phyloP scores from a whole-genome alignment of 805 yeast species.

The Suhomyces emberorum region DNA sequence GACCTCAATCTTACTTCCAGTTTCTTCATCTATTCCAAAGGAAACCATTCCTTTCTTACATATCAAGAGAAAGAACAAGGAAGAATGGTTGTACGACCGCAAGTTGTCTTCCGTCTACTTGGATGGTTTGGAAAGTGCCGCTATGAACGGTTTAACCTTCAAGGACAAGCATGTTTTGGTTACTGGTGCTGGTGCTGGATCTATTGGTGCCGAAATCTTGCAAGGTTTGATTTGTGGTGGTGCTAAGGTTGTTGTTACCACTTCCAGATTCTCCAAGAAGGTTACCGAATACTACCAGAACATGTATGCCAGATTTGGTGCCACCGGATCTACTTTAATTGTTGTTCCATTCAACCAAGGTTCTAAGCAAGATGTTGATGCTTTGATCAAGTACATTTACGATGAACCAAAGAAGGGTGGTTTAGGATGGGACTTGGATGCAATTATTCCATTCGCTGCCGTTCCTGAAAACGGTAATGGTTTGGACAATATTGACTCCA shows the following conservation, averaged over 20 bases:
- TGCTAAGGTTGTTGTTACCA: conserved; percentile 94
- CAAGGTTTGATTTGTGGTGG: conserved; percentile 97
- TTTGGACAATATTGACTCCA: conserved; percentile 86
- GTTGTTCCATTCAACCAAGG: conserved; percentile 99
- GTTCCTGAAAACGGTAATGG: conserved; percentile 99
- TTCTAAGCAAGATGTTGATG: conserved; percentile 88
- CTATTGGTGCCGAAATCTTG: conserved; percentile 95
- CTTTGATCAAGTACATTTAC: conserved; percentile 81
- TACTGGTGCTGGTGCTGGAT: conserved; percentile 99
- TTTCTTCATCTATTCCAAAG: conserved; percentile 67
- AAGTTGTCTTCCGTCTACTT: conserved; percentile 72
- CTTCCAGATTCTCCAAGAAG: conserved; percentile 89
- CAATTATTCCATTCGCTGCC: conserved; percentile 95
- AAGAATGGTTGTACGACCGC: conserved; percentile 87
- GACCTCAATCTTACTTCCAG: conserved; percentile 67
- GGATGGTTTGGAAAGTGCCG: conserved; percentile 90
- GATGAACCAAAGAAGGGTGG: conserved; percentile 81
- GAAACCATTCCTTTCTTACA: conserved; percentile 95
- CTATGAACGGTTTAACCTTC: conserved; percentile 89
- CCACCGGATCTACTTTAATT: conserved; percentile 84
- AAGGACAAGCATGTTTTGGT: conserved; percentile 83
- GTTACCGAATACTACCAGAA: conserved; percentile 95
- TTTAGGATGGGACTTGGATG: conserved; percentile 97
- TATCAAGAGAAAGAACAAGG: conserved; percentile 69
- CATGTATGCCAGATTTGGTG: conserved; percentile 89